phyloP scores from a whole-genome alignment of 164 flowering plant genomes.

The Buxus sempervirens region DNA sequence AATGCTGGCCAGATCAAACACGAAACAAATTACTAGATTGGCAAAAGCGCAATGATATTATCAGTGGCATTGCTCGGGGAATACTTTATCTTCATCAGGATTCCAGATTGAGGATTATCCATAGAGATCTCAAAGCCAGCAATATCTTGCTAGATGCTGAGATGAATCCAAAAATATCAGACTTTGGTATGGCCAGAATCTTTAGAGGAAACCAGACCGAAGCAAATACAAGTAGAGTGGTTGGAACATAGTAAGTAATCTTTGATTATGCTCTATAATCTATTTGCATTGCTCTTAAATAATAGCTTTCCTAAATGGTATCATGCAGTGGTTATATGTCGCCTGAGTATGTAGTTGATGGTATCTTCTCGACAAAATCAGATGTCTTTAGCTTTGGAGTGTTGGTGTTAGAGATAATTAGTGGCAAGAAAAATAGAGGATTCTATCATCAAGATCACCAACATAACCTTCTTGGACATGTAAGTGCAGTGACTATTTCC shows the following conservation, averaged over 20 bases:
- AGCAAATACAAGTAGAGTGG: conserved; percentile 32
- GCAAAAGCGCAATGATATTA: conserved; percentile 33
- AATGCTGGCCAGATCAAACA: conserved; percentile 24
- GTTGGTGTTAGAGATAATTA: conserved; percentile 44
- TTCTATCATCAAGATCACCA: conserved; percentile 23
- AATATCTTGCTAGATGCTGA: conserved; percentile 38
- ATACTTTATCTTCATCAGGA: conserved; percentile 51
- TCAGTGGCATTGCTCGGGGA: conserved; percentile 39
- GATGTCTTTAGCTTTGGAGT: conserved; percentile 64
- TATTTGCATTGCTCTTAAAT: not conserved
- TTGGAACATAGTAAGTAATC: conserved; percentile 48
- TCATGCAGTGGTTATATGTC: conserved; percentile 55
- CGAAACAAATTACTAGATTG: conserved; percentile 27
- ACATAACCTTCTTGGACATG: conserved; percentile 48
- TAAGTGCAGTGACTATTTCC: conserved; percentile 16
- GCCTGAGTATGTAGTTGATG: conserved; percentile 53
- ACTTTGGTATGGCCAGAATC: conserved; percentile 46
- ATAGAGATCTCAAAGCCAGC: conserved; percentile 46
- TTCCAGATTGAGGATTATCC: conserved; percentile 36
- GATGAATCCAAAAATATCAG: conserved; percentile 51
- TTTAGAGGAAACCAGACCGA: conserved; percentile 35
- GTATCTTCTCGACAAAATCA: conserved; percentile 46
- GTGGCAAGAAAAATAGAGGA: conserved; percentile 48
- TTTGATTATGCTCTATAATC: not conserved
- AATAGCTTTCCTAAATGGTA: not conserved